These are phyloP conservation scores for Populus davidiana DNA, from an alignment of 345 rosid genomes.

Conservation along the genomic window DNA sequence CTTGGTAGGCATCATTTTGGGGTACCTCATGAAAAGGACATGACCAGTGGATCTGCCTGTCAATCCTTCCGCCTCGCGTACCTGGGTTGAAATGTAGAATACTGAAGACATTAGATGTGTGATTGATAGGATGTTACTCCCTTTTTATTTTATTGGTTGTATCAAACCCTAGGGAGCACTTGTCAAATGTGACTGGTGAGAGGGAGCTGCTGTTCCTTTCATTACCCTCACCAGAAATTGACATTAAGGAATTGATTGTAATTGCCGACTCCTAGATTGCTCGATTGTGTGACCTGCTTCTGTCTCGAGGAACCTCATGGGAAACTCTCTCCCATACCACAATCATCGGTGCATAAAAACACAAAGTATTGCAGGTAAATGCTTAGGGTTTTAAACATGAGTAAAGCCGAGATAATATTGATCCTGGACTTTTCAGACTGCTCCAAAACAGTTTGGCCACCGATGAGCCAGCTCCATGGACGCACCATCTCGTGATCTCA, in stretches of 20 bases:
- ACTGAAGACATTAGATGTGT: constrained; percentile 17
- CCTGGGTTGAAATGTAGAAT: constrained; percentile 15
- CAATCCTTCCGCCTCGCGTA: neutral
- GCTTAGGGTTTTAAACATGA: neutral
- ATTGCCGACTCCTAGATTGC: neutral
- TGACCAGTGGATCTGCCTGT: constrained; percentile 26
- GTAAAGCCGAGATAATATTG: neutral
- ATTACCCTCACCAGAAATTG: neutral
- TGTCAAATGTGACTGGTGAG: constrained; percentile 22
- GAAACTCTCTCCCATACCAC: neutral
- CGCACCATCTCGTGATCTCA: neutral
- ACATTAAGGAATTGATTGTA: neutral
- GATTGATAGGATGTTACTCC: constrained; percentile 25
- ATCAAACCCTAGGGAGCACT: constrained; percentile 6
- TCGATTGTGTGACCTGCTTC: neutral
- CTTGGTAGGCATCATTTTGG: constrained; percentile 64
- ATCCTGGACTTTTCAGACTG: neutral
- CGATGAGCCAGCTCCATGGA: neutral
- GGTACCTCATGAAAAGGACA: constrained; percentile 63
- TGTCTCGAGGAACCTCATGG: neutral
- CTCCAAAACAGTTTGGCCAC: neutral
- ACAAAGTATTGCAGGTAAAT: neutral
- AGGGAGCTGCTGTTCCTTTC: constrained; percentile 6
- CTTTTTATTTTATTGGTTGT: constrained; percentile 21
- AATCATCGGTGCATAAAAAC: neutral